phyloP scores from a whole-genome alignment of 768 basidiomycete species.

The Kwoniella pini region DNA sequence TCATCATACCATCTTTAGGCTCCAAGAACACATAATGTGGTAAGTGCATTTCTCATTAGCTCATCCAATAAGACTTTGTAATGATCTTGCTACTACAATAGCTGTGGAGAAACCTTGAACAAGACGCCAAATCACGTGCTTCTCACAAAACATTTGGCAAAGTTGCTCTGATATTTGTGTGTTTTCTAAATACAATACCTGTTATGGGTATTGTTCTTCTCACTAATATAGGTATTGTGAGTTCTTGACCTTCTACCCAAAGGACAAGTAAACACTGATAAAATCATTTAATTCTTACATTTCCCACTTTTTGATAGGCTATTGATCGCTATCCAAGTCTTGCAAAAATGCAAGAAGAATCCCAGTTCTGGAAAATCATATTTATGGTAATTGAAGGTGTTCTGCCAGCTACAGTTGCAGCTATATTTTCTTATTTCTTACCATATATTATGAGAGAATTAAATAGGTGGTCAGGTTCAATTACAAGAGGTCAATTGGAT shows the following conservation, averaged over 20 bases:
- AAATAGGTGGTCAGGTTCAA: slow-evolving; percentile 37
- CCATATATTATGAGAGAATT: slow-evolving; percentile 40
- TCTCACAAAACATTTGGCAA: slow-evolving; percentile 27
- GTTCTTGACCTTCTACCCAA: slow-evolving; percentile 4
- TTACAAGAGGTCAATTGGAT: slow-evolving; percentile 41
- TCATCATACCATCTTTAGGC: slow-evolving; percentile 7
- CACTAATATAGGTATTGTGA: slow-evolving; percentile 38
- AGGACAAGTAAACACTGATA: not conserved
- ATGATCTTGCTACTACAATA: no score
- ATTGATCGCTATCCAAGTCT: slow-evolving; percentile 21
- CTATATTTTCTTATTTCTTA: slow-evolving; percentile 35
- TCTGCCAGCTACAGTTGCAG: slow-evolving; percentile 34
- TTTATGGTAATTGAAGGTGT: slow-evolving; percentile 36
- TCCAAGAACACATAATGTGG: slow-evolving; percentile 28
- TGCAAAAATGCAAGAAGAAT: slow-evolving; percentile 20
- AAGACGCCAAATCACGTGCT: slow-evolving; percentile 21
- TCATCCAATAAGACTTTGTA: no score
- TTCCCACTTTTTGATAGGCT: no score
- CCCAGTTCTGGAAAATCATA: slow-evolving; percentile 24
- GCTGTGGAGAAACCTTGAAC: slow-evolving; percentile 44
- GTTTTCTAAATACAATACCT: slow-evolving; percentile 40
- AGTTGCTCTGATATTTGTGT: slow-evolving; percentile 26
- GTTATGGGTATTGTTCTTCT: slow-evolving; percentile 39
- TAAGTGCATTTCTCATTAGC: no score
- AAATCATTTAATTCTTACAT: not conserved